Conservation (phyloP, 164 flowering plant species). For the Macadamia tetraphylla region DNA sequence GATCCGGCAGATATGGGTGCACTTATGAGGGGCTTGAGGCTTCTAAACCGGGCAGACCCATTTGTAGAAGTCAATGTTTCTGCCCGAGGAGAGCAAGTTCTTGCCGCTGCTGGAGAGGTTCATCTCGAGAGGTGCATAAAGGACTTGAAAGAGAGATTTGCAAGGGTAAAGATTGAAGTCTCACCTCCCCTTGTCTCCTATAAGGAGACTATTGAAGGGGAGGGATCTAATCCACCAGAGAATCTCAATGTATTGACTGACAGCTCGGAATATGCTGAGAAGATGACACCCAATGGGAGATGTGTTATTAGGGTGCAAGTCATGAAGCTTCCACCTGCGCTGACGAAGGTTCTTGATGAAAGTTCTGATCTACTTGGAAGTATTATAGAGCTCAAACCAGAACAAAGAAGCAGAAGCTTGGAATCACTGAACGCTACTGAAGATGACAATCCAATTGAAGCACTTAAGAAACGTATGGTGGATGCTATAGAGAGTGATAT, state of each 20-base stretch:
- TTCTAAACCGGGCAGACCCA: slow-evolving; percentile 85
- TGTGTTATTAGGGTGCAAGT: slow-evolving; percentile 67
- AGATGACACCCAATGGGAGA: slow-evolving; percentile 71
- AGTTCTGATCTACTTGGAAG: slow-evolving; percentile 64
- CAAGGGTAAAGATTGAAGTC: slow-evolving; percentile 70
- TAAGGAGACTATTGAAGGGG: slow-evolving; percentile 84
- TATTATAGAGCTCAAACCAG: slow-evolving; percentile 51
- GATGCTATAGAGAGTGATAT: slow-evolving; percentile 62
- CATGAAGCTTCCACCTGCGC: slow-evolving; percentile 61
- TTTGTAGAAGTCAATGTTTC: slow-evolving; percentile 91
- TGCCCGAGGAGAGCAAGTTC: slow-evolving; percentile 87
- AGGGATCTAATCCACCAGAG: slow-evolving; percentile 42
- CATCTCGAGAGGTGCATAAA: slow-evolving; percentile 90
- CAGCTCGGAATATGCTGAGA: slow-evolving; percentile 59
- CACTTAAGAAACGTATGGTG: slow-evolving; percentile 50
- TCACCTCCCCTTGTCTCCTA: slow-evolving; percentile 91
- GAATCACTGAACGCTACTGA: slow-evolving; percentile 28
- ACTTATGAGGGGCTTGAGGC: slow-evolving; percentile 69
- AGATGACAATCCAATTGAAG: slow-evolving; percentile 48
- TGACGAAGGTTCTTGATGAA: slow-evolving; percentile 80
- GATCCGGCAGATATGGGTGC: slow-evolving; percentile 84
- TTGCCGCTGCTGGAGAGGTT: slow-evolving; percentile 94
- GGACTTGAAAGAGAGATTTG: slow-evolving; percentile 87
- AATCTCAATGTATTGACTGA: slow-evolving; percentile 35
- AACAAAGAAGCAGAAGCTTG: slow-evolving; percentile 28